Evolutionary conservation across 306 rosid genomes (phyloP).

Genomic region (Castanea crenata): DNA sequence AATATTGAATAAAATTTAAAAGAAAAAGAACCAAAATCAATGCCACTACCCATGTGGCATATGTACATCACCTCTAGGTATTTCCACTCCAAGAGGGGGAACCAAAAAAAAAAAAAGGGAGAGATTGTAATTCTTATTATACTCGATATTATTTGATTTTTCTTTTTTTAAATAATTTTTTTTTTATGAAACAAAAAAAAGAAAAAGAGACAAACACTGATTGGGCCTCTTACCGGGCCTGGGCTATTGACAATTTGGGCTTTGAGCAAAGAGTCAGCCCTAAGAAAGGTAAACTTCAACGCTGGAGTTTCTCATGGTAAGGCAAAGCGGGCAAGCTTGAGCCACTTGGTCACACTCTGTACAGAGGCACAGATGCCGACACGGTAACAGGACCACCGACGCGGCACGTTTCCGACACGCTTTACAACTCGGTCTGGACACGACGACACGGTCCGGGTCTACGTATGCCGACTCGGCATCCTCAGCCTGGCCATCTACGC

Average conservation of each 20-base stretch:
- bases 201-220: background rate
- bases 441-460: slow-evolving; percentile 62
- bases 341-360: slow-evolving; percentile 61
- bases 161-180: background rate
- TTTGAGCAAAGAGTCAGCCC: slow-evolving; percentile 26
- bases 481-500: slow-evolving; percentile 59
- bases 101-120: background rate
- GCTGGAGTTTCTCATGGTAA: slow-evolving; percentile 62
- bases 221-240: slow-evolving; percentile 35
- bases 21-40: slow-evolving; percentile 17
- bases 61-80: slow-evolving; percentile 49
- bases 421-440: slow-evolving; percentile 60
- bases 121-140: slow-evolving; percentile 24
- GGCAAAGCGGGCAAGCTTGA: slow-evolving; percentile 75
- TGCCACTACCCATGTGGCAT: slow-evolving; percentile 51
- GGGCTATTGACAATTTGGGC: slow-evolving; percentile 32
- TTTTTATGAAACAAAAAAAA: background rate
- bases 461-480: slow-evolving; percentile 82
- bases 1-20: slow-evolving; percentile 48
- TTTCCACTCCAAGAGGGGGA: slow-evolving; percentile 28
- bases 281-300: slow-evolving; percentile 67
- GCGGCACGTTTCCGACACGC: slow-evolving; percentile 69
- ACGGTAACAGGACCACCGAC: slow-evolving; percentile 74
- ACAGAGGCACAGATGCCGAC: slow-evolving; percentile 81
- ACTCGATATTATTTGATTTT: slow-evolving; percentile 19